phyloP scores from a whole-genome alignment of 139 green algal genomes.

The Limnomonas spitsbergensis region DNA sequence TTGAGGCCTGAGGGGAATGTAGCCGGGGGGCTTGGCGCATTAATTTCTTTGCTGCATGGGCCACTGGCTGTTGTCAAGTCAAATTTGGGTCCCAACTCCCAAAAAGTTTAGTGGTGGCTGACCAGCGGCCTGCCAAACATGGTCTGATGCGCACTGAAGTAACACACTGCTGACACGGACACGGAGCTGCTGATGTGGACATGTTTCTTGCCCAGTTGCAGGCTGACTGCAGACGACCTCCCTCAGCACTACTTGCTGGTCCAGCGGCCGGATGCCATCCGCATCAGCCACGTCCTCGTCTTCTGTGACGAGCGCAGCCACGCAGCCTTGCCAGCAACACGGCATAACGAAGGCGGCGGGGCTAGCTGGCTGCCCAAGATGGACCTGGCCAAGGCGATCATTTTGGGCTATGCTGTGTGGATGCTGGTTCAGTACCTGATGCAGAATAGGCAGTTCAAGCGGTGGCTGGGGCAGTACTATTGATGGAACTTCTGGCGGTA shows the following conservation, averaged over 20 bases:
- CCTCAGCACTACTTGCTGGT: slow-evolving; percentile 39
- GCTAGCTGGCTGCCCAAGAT: neutral
- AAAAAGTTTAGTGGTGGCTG: too few species aligned
- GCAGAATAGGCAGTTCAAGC: slow-evolving; percentile 7
- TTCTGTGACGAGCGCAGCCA: slow-evolving; percentile 24
- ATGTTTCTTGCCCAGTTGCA: too few species aligned
- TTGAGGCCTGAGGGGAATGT: neutral
- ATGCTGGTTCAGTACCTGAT: slow-evolving; percentile 32
- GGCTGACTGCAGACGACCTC: too few species aligned
- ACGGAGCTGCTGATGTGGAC: too few species aligned
- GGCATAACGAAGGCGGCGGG: neutral
- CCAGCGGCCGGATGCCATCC: slow-evolving; percentile 21
- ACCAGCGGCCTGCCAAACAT: too few species aligned
- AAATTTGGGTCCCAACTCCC: too few species aligned
- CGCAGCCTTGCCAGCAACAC: neutral
- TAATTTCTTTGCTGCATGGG: neutral
- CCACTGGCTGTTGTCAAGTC: too few species aligned
- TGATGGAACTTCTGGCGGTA: too few species aligned
- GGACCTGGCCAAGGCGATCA: slow-evolving; percentile 1
- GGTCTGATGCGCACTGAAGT: too few species aligned
- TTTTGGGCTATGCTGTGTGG: slow-evolving; percentile 24
- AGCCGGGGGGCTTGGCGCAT: neutral
- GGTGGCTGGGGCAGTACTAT: slow-evolving; percentile 7
- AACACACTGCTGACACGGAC: too few species aligned
- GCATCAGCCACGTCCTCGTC: slow-evolving; percentile 29